These are phyloP conservation scores for Paracamarosporium sp. DNA, from an alignment of 2,329 filamentous ascomycete species.

Conservation along the genomic window DNA sequence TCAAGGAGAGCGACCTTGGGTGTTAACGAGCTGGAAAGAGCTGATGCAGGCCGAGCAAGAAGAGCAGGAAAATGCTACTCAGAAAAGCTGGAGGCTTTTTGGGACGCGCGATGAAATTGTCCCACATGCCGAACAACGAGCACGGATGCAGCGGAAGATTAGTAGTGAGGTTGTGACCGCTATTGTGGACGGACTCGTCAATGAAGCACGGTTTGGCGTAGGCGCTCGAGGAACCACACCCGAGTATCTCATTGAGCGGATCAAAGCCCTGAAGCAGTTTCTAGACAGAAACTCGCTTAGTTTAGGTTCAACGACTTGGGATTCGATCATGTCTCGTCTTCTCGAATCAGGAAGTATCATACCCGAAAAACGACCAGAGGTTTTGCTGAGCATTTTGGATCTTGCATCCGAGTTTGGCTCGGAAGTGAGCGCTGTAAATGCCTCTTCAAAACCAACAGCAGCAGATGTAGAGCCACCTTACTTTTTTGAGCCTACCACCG, in stretches of 20 bases:
- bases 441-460: conserved; percentile 27
- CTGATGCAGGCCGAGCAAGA: conserved; percentile 38
- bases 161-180: conserved; percentile 65
- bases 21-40: conserved; percentile 52
- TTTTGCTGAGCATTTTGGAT: conserved; percentile 49
- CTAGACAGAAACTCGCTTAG: conserved; percentile 46
- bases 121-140: conserved; percentile 31
- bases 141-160: conserved; percentile 55
- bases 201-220: conserved; percentile 52
- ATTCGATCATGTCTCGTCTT: conserved; percentile 57
- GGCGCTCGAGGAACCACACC: conserved; percentile 47
- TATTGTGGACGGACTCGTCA: conserved; percentile 61
- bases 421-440: conserved; percentile 47
- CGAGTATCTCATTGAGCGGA: conserved; percentile 38
- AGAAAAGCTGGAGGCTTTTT: conserved; percentile 34
- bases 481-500: conserved; percentile 53
- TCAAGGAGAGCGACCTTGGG: conserved; percentile 31
- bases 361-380: conserved; percentile 52
- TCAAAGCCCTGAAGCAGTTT: conserved; percentile 47
- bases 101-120: conserved; percentile 19
- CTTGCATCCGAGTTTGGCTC: conserved; percentile 51
- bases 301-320: conserved; percentile 52
- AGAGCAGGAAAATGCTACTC: conserved; percentile 24
- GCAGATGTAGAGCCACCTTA: conserved; percentile 40
- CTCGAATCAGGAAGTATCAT: conserved; percentile 56